Evolutionary conservation across 768 basidiomycete species (phyloP).

Genomic region (Pisolithus sp.): DNA sequence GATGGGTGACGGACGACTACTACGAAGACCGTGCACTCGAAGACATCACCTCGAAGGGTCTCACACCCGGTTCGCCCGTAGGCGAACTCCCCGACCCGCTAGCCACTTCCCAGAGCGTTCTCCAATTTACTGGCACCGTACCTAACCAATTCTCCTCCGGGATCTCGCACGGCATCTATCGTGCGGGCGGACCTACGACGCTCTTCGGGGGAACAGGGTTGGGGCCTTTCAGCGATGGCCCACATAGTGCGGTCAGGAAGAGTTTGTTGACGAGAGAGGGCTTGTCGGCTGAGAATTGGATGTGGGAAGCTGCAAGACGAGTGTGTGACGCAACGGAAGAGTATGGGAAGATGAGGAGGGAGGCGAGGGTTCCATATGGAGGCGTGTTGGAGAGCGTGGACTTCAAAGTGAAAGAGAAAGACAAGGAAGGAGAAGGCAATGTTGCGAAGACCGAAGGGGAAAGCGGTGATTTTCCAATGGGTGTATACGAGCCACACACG

Average conservation of each 20-base stretch:
- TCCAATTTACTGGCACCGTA: conserved; percentile 27
- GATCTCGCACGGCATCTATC: conserved; percentile 65
- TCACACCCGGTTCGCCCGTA: conserved; percentile 76
- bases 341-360: conserved; percentile 54
- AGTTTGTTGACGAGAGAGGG: conserved; percentile 73
- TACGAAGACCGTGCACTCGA: conserved; percentile 79
- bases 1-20: conserved; percentile 94
- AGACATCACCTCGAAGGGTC: conserved; percentile 74
- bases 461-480: conserved; percentile 43
- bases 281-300: conserved; percentile 88
- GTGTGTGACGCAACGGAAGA: conserved; percentile 57
- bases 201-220: conserved; percentile 80
- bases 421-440: conserved; percentile 24
- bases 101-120: conserved; percentile 39
- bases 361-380: conserved; percentile 46
- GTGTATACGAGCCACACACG: conserved; percentile 80
- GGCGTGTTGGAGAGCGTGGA: conserved; percentile 35
- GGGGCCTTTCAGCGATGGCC: conserved; percentile 87
- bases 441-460: conserved; percentile 16
- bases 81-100: conserved; percentile 78
- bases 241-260: conserved; percentile 78
- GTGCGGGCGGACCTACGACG: conserved; percentile 88
- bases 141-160: conserved; percentile 34
- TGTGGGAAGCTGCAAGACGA: conserved; percentile 69
- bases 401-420: conserved; percentile 28